Base-by-base conservation (phyloP, 495 filamentous ascomycete species). In the Aspergillus wentii region DNA sequence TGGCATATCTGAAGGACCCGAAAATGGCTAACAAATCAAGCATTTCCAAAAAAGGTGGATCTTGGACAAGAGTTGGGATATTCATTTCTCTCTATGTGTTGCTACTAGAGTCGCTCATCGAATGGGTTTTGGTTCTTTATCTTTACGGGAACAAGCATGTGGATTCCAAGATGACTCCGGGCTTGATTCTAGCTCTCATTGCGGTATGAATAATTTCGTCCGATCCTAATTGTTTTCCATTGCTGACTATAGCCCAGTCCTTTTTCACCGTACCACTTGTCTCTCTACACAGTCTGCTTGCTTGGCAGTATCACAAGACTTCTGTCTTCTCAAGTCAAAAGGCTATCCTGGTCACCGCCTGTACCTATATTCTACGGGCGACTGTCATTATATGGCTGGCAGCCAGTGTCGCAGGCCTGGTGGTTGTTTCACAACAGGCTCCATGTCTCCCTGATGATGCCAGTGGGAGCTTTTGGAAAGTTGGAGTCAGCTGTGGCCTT, bases 231-330 rank as follows among this genome's bases (percentile, higher is more conserved):
- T 17, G 33, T 31, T 31, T 17, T 19, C 17, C 9, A 11, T 17
- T 26, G 28, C 44, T 49, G 20, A 54, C 33, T 34, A 7, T 5
- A 28, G 5, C 18, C 4, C 29, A 71, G 66, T 66, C 64, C 5
- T 63, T 66, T 33, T 41, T 66, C 9, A 62, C 63, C 0, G 48
- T 69, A 1, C 61, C 66, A 0, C 53, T 69, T 11, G 53, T 64
- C 3, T 48, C 48, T n/a, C 49, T 71, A 3, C 66, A 71, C 21
- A 69, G 62, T 33, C 37, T 71, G 15, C 63, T 71, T 25, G 62
- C 64, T 2, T 69, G 64, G 64, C 66, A 71, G 33, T 66, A 66
- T 33, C 64, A 67, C 32, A 59, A 57, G 10, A 61, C 64, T 16
- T 41, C 49, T 17, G 59, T 61, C n/a, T 62, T 62, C 40, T 53